A percentile compares a stretch with the other conserved stretches of the same genome.
Conservation (phyloP, 1,284 basidiomycete genomes). For the Vanrija sp. region DNA sequence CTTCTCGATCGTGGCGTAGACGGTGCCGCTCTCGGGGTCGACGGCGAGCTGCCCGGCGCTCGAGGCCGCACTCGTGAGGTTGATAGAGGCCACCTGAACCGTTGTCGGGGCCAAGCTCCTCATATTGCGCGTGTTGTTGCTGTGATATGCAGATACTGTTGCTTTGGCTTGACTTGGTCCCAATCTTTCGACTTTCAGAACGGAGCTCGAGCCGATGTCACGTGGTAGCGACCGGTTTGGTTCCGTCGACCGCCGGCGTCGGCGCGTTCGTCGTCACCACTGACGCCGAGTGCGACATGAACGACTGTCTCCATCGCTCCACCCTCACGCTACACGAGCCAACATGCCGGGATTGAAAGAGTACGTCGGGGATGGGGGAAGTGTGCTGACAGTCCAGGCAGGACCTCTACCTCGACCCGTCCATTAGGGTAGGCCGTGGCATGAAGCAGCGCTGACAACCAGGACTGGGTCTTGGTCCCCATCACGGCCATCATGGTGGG, state of each 20-base stretch:
- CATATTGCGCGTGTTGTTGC: conserved; percentile 15
- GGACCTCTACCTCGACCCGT: conserved; percentile 78
- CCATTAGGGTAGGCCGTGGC: conserved; percentile 67
- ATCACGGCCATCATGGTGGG: conserved; percentile 95
- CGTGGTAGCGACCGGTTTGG: neutral
- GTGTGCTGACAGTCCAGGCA: conserved; percentile 22
- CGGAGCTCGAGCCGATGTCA: neutral
- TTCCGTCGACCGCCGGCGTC: neutral
- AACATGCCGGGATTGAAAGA: conserved; percentile 14
- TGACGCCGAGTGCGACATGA: neutral
- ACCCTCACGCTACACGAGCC: neutral
- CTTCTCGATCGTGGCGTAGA: conserved; percentile 59
- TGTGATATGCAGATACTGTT: neutral
- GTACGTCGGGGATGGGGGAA: neutral
- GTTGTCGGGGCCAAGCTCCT: conserved; percentile 27
- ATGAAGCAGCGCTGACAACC: neutral
- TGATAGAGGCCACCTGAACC: conserved; percentile 12
- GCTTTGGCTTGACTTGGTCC: too few relatives aligned
- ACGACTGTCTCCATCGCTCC: neutral
- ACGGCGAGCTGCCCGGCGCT: conserved; percentile 36
- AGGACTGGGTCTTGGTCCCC: conserved; percentile 77
- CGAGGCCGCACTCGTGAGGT: neutral
- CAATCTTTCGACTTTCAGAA: neutral
- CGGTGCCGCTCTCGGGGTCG: conserved; percentile 63
- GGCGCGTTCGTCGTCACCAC: neutral